Evolutionary conservation across 345 rosid species (phyloP).

Genomic region (Rhizophora mangle): DNA sequence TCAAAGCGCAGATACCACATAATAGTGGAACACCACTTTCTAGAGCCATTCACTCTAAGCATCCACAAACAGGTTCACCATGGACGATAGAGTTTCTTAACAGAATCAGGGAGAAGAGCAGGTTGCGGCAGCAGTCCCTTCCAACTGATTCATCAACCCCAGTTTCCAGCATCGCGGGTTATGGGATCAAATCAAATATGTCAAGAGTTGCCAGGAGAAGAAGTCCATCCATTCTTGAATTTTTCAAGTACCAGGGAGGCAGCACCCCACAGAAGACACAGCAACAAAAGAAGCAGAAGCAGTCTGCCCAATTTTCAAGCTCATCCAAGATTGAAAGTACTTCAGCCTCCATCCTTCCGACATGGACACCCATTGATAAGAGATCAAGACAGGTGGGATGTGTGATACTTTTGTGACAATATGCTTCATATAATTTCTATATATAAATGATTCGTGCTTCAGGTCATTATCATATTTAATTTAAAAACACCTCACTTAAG

Average conservation of each 20-base stretch:
- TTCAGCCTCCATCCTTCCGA: slow-evolving; percentile 35
- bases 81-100: slow-evolving; percentile 95
- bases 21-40: slow-evolving; percentile 56
- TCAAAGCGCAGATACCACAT: slow-evolving; percentile 48
- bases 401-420: not conserved
- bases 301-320: slow-evolving; percentile 34
- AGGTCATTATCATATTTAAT: too few species aligned
- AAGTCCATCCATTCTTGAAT: slow-evolving; percentile 76
- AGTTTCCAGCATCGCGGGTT: slow-evolving; percentile 22
- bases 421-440: too few species aligned
- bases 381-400: slow-evolving; percentile 63
- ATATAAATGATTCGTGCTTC: too few species aligned
- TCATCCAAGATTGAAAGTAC: slow-evolving; percentile 35
- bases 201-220: slow-evolving; percentile 53
- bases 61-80: slow-evolving; percentile 63
- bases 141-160: slow-evolving; percentile 46
- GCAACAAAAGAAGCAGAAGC: slow-evolving; percentile 60
- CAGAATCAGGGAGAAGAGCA: slow-evolving; percentile 74
- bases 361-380: slow-evolving; percentile 71
- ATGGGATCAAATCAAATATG: slow-evolving; percentile 31
- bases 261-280: slow-evolving; percentile 34
- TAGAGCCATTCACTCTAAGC: slow-evolving; percentile 52
- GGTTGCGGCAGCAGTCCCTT: slow-evolving; percentile 54
- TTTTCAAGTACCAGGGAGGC: slow-evolving; percentile 76
- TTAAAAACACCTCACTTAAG: too few species aligned